phyloP scores from a whole-genome alignment of 75 land plant species.

The Picea sitchensis region DNA sequence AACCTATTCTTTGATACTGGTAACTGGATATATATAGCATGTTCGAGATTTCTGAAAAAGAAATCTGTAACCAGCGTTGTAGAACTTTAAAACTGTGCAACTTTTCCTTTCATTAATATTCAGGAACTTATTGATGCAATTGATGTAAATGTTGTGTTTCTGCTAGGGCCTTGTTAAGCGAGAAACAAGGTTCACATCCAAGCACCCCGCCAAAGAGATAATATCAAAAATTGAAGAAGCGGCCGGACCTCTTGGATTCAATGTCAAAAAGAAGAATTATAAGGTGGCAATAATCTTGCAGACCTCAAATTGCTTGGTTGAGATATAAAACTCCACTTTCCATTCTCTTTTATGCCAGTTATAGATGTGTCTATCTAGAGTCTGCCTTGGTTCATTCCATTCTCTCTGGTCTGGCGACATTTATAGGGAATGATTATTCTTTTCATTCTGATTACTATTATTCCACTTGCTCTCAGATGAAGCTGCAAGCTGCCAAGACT shows the following conservation, averaged over 20 bases:
- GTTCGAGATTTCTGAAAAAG: not conserved
- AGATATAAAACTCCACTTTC: no score
- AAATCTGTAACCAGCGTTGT: not conserved
- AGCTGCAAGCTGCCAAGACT: constrained; percentile 46
- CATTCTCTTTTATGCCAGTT: not conserved
- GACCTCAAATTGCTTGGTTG: no score
- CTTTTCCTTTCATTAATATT: constrained; percentile 4
- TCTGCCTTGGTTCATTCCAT: not conserved
- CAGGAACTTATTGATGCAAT: not conserved
- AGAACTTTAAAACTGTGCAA: not conserved
- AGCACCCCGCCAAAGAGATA: constrained; percentile 49
- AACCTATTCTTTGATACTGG: not conserved
- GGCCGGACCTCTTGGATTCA: constrained; percentile 67
- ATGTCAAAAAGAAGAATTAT: constrained; percentile 50
- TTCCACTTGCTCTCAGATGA: constrained; percentile 56
- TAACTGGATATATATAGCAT: not conserved
- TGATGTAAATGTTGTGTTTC: not conserved
- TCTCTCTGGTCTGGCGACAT: not conserved
- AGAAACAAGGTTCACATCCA: constrained; percentile 54
- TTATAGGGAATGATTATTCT: not conserved
- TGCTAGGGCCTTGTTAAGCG: constrained; percentile 46
- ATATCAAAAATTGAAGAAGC: constrained; percentile 56
- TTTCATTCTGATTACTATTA: not conserved
- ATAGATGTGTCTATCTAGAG: not conserved
- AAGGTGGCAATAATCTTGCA: constrained; percentile 28